Evolutionary conservation across 805 yeast species (phyloP).

Genomic region (Cephaloascus fragrans): DNA sequence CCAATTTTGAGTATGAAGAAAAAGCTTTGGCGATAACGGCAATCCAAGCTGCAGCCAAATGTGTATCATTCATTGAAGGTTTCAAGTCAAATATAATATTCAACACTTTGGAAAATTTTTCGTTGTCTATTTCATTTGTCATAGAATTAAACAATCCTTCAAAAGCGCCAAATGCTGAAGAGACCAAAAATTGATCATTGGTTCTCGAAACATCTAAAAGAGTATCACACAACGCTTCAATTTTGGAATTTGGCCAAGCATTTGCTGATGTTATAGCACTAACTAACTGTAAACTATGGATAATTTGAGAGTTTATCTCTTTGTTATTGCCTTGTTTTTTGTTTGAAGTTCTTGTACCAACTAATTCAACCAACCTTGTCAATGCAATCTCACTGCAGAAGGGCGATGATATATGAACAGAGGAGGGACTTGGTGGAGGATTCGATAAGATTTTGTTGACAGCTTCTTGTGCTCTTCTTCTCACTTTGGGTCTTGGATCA

Average conservation of each 20-base stretch:
- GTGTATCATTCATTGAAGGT: slow-evolving; percentile 76
- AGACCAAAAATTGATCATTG: slow-evolving; percentile 76
- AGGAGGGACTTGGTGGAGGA: slow-evolving; percentile 70
- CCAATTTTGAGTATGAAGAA: slow-evolving; percentile 41
- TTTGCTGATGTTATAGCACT: slow-evolving; percentile 59
- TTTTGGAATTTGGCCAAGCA: slow-evolving; percentile 71
- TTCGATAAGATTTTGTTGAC: slow-evolving; percentile 50
- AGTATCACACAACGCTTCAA: slow-evolving; percentile 67
- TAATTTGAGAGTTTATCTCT: slow-evolving; percentile 46
- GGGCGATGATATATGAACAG: slow-evolving; percentile 69
- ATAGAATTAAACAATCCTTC: slow-evolving; percentile 68
- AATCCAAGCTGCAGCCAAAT: slow-evolving; percentile 89
- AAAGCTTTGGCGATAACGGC: slow-evolving; percentile 86
- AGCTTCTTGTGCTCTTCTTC: slow-evolving; percentile 92
- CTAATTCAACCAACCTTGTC: slow-evolving; percentile 36
- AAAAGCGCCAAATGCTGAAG: slow-evolving; percentile 75
- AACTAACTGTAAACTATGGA: slow-evolving; percentile 73
- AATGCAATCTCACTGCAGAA: slow-evolving; percentile 62
- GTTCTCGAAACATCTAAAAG: slow-evolving; percentile 70
- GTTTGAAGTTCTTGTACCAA: slow-evolving; percentile 22
- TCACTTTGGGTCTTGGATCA: slow-evolving; percentile 89
- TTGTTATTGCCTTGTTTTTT: slow-evolving; percentile 27
- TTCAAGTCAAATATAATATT: slow-evolving; percentile 67
- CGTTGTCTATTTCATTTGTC: slow-evolving; percentile 49
- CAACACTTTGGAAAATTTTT: slow-evolving; percentile 53